Base-by-base conservation (phyloP, 2,329 filamentous ascomycete species). In the Myriosclerotinia duriaeana region DNA sequence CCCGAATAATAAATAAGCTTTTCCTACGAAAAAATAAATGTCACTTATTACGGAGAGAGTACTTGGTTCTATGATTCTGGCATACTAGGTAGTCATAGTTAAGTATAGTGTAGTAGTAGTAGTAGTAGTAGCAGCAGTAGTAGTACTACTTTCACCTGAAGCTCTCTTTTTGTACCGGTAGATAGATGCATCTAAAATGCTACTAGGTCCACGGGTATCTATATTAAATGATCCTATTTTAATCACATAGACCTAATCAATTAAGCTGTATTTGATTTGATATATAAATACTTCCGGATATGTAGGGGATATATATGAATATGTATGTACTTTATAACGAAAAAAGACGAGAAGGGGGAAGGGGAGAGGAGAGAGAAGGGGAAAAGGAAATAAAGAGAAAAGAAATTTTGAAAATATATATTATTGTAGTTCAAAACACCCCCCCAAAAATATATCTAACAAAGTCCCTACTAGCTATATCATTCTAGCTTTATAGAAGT, bases 1-100 rank as follows among this genome's bases (percentile, higher is more conserved):
- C 34, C 59, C 59, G 36, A 14, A 26, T 26, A 62, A 38, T 8
- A 22, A 44, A 48, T 30, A 20, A 65, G 62, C 34, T 42, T 58
- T 40, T 11, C 34, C 40, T 34, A 42, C 36, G 22, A 14, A 30
- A 30, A 34, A 38, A 26, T n/a, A 26, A 3, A 26, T 26, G 26
- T 26, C 26, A 26, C 26, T 26, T 26, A 26, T 26, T 26, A 26
- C 26, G 26, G 26, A 26, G 26, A 3, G n/a, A 36, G n/a, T 58
- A 52, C 42, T 15, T 58, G 55, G 20, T 52, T 52, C 7, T 38
- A 30, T 26, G 50, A 2, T 20, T 17, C n/a, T 11, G 2, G 3
- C n/a, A 26, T 52, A 52, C 20, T 42, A 26, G 30, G 42, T 12
- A 26, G 2, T 3, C 26, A 44, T 44, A 17, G 40, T 44, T 44